Evolutionary conservation across 371 early-diverging fungal species (phyloP).

Genomic region (Scutellospora calospora): DNA sequence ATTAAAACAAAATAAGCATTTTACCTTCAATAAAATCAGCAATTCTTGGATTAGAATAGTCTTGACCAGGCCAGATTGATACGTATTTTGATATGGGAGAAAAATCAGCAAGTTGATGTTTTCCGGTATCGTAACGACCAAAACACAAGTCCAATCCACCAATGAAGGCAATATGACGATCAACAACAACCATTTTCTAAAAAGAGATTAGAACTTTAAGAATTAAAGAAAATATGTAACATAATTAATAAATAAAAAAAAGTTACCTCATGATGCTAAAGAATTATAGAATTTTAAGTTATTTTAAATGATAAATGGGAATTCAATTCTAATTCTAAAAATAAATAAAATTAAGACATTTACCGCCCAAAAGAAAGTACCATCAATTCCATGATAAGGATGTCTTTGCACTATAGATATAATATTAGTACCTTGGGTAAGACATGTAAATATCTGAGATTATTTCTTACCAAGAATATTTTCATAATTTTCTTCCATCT

Average conservation of each 20-base stretch:
- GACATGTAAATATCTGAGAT: not conserved
- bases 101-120: slow-evolving; percentile 79
- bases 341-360: not conserved
- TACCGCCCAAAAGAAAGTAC: slow-evolving; percentile 80
- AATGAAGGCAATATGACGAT: slow-evolving; percentile 83
- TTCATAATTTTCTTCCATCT: slow-evolving; percentile 54
- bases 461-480: slow-evolving; percentile 73
- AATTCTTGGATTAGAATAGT: slow-evolving; percentile 90
- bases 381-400: slow-evolving; percentile 77
- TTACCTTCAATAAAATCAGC: slow-evolving; percentile 84
- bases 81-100: slow-evolving; percentile 54
- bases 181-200: slow-evolving; percentile 87
- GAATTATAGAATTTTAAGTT: not conserved
- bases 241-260: slow-evolving; percentile 44
- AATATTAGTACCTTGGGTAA: not conserved
- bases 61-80: slow-evolving; percentile 81
- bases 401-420: slow-evolving; percentile 74
- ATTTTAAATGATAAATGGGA: not conserved
- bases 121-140: slow-evolving; percentile 88
- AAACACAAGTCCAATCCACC: slow-evolving; percentile 93
- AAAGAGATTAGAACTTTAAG: not conserved
- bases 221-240: not conserved
- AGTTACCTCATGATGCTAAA: slow-evolving; percentile 61
- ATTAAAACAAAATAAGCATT: not conserved
- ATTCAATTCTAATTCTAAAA: not conserved